A percentile compares a stretch with the other conserved stretches of the same genome.
Conservation (phyloP, 176 grass and related monocot species). For the Elymus sibiricus region DNA sequence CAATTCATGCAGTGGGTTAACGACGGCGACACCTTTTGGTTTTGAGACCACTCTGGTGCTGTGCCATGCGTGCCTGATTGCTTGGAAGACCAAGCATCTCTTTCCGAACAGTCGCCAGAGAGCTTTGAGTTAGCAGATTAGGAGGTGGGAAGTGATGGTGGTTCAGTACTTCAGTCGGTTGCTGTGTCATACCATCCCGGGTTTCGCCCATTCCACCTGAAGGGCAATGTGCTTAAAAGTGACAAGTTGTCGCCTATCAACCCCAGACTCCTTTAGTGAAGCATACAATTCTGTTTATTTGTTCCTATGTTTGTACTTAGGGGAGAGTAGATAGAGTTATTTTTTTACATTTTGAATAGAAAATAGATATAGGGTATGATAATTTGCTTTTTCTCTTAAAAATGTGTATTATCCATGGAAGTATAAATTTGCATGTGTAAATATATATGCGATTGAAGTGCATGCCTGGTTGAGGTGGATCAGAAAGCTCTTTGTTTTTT, state of each 20-base stretch:
- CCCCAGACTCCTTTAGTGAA: conserved; percentile 8
- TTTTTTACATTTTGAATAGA: conserved; percentile 10
- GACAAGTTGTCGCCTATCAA: not conserved
- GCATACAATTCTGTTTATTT: conserved; percentile 38
- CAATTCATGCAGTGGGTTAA: conserved; percentile 62
- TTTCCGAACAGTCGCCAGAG: conserved; percentile 12
- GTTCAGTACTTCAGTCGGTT: not conserved
- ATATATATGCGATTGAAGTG: conserved; percentile 20
- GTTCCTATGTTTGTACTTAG: conserved; percentile 1
- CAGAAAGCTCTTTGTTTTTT: not conserved
- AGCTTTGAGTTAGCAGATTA: conserved; percentile 8
- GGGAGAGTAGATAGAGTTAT: conserved; percentile 13
- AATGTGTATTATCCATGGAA: conserved; percentile 26
- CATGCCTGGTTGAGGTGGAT: not conserved
- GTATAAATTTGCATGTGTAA: conserved; percentile 24
- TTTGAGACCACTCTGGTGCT: conserved; percentile 32
- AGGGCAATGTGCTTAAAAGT: not conserved
- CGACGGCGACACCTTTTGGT: conserved; percentile 34
- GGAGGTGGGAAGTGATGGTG: conserved; percentile 6
- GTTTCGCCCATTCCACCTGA: not conserved
- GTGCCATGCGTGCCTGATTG: conserved; percentile 16
- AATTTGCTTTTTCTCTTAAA: conserved; percentile 10
- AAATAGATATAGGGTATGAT: conserved; percentile 17
- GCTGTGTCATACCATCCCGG: not conserved
- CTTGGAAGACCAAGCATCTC: conserved; percentile 26